Evolutionary conservation across 257 asterid genomes (phyloP), one percentile per base, ranked within the genome.

Genomic region (Osmanthus fragrans): DNA sequence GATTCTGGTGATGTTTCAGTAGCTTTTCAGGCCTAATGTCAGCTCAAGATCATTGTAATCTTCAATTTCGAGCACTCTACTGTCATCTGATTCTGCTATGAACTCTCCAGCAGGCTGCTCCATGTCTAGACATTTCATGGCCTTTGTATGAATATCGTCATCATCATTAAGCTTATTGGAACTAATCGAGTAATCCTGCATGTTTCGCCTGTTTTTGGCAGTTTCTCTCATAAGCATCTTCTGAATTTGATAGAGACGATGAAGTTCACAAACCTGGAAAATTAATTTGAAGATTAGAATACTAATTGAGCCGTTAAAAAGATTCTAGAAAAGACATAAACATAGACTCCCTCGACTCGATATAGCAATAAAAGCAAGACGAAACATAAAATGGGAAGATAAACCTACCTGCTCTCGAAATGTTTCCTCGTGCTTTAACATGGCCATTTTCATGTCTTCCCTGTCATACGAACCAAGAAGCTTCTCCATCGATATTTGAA

Each of bases 401-500:
- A 34, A n/a, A 18, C 36, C 19, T 81, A 94, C 98, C 96, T 94
- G 98, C 71, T 91, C 93, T 77, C 96, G 88, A 71, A 95, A 95
- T 21, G 90, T 89, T 84, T 93, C 93, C 80, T 95, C 99, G 79
- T 95, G 99, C 87, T 95, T 93, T 76, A 95, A 80, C 96, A 95
- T 89, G 32, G 97, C 97, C 87, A 88, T 87, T 86, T 89, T 95
- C 97, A 95, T 88, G 86, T 32, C 87, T 72, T 93, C 97, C 86
- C 80, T 93, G 76, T 95, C 97, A 76, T 85, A 85, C 4, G 81
- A 85, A 86, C 87, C 88, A 42, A 88, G 54, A 81, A 87, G 87
- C 88, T 88, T 90, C 88, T 90, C 97, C 99, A 92, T 92, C 74
- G 7, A 77, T 47, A 49, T 30, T 49, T 25, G 29, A 67, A 36